Percentiles rank a stretch among this genome's conserved stretches.
Evolutionary conservation across 441 rosid species (phyloP).

Genomic region (Pelargonium cotyledonis): DNA sequence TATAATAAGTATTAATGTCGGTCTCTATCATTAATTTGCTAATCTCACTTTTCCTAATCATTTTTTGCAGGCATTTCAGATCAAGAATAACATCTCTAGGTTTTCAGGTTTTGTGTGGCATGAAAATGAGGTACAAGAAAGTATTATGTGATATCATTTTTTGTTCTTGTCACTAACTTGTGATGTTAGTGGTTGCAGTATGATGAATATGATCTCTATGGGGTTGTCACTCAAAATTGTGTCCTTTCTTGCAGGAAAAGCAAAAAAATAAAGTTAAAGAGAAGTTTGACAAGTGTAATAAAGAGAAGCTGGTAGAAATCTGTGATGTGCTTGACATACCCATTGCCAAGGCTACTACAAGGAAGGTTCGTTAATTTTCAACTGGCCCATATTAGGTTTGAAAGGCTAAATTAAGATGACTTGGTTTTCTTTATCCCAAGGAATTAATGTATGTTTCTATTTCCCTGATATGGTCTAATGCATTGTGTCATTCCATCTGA

Average conservation of each 20-base stretch:
- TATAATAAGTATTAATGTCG: background rate
- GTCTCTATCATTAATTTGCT: background rate
- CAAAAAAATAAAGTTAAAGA: conserved; percentile 74
- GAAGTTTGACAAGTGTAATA: conserved; percentile 76
- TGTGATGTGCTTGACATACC: conserved; percentile 79
- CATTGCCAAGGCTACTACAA: conserved; percentile 51
- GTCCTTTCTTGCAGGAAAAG: conserved; percentile 55
- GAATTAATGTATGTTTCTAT: background rate
- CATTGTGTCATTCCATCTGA: background rate
- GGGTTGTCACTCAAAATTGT: conserved; percentile 2
- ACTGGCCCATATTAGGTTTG: background rate
- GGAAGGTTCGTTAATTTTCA: conserved; percentile 44
- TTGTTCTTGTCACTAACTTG: background rate
- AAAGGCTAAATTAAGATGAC: background rate
- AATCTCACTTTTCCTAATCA: conserved; percentile 21
- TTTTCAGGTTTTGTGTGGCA: conserved; percentile 97
- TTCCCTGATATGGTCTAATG: background rate
- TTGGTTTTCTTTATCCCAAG: background rate
- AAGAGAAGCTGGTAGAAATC: conserved; percentile 74
- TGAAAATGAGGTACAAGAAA: conserved; percentile 65
- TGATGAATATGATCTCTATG: conserved; percentile 2
- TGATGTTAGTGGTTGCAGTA: conserved; percentile 1
- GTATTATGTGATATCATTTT: background rate
- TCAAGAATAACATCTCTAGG: conserved; percentile 72
- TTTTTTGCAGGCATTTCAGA: conserved; percentile 68